phyloP scores from a whole-genome alignment of 768 basidiomycete genomes.

The Leucosporidium scottii region DNA sequence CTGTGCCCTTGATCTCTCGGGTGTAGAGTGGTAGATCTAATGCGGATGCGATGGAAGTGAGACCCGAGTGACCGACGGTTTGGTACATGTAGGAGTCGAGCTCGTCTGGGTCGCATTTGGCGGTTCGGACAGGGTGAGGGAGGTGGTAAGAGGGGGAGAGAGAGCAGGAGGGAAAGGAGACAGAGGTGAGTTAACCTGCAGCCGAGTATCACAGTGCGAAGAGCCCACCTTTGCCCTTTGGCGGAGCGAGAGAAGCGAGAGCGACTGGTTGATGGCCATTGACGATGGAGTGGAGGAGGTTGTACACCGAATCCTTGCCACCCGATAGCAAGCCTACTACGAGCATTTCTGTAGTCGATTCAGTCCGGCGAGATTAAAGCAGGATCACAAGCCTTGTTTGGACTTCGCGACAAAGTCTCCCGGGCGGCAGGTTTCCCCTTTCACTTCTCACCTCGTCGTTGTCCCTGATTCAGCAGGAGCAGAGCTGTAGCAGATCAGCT shows the following conservation, averaged over 20 bases:
- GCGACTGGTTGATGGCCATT: conserved; percentile 84
- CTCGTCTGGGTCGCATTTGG: conserved; percentile 66
- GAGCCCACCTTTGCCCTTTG: conserved; percentile 69
- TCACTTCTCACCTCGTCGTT: too few species aligned
- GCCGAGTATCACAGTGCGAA: background rate
- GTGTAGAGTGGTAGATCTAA: conserved; percentile 80
- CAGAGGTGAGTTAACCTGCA: background rate
- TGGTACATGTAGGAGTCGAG: conserved; percentile 98
- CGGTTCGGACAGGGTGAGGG: background rate
- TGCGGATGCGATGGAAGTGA: conserved; percentile 75
- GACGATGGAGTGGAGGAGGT: conserved; percentile 74
- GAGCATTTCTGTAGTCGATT: too few species aligned
- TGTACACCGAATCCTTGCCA: conserved; percentile 96
- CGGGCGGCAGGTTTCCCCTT: too few species aligned
- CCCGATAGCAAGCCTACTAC: conserved; percentile 82
- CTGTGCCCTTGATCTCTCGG: conserved; percentile 67
- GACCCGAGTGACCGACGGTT: conserved; percentile 94
- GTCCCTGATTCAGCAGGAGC: too few species aligned
- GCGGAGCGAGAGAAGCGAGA: conserved; percentile 79
- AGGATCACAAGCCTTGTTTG: too few species aligned
- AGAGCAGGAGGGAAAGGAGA: background rate
- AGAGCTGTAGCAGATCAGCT: too few species aligned
- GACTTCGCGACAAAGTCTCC: too few species aligned
- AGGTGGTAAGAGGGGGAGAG: background rate
- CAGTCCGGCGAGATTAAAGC: too few species aligned